Conservation (phyloP, 2,329 filamentous ascomycete genomes). For the Thelonectria olida region DNA sequence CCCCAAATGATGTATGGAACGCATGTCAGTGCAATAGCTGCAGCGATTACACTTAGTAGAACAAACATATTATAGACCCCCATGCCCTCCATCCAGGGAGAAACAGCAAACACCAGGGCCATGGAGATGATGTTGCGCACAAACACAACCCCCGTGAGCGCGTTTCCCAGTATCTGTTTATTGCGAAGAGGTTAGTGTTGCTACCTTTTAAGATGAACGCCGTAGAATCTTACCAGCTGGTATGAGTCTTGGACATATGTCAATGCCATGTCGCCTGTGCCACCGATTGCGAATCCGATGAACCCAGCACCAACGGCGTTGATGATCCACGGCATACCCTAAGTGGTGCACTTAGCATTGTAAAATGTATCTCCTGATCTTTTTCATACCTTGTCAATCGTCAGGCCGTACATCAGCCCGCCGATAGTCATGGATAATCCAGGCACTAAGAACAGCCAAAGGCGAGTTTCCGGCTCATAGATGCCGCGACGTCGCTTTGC, state of each 20-base stretch:
- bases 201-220: fast-evolving
- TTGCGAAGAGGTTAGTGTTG: not conserved
- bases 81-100: slow-evolving; percentile 27
- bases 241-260: slow-evolving; percentile 33
- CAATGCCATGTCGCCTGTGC: slow-evolving; percentile 27
- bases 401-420: slow-evolving; percentile 31
- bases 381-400: slow-evolving; percentile 19
- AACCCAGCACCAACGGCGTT: slow-evolving; percentile 29
- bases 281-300: slow-evolving; percentile 31
- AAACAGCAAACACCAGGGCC: slow-evolving; percentile 21
- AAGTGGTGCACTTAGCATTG: not conserved
- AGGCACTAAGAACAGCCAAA: slow-evolving; percentile 28
- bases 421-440: slow-evolving; percentile 27
- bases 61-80: slow-evolving; percentile 30
- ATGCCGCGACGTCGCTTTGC: slow-evolving; percentile 26
- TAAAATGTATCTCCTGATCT: fast-evolving
- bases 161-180: slow-evolving; percentile 25
- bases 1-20: slow-evolving; percentile 28
- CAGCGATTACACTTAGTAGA: slow-evolving; percentile 20
- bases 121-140: slow-evolving; percentile 29
- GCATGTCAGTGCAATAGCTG: slow-evolving; percentile 23
- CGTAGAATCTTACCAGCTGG: slow-evolving; percentile 13
- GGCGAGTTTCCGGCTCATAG: slow-evolving; percentile 30
- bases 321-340: slow-evolving; percentile 34
- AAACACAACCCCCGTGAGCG: slow-evolving; percentile 29